Evolutionary conservation across 192 early-diverging fungal species (phyloP).

Genomic region (Backusella westeae): DNA sequence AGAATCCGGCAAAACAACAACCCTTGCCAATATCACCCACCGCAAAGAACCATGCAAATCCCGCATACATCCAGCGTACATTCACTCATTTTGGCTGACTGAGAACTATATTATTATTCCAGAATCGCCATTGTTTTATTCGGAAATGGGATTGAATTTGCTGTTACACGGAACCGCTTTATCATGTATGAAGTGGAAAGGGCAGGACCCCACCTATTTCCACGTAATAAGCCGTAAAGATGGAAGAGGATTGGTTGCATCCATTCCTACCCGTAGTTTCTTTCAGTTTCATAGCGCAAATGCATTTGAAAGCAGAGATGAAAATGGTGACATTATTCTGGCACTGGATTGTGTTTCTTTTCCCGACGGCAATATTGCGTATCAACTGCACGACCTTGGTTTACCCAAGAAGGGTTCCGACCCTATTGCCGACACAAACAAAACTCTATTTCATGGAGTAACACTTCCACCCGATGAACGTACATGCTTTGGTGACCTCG

Average conservation of each 20-base stretch:
- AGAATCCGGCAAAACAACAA: conserved; percentile 5
- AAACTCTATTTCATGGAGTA: not conserved
- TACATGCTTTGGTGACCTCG: conserved; percentile 6
- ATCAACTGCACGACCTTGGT: not conserved
- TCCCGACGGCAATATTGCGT: conserved; percentile 5
- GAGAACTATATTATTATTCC: conserved; percentile 57
- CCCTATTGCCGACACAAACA: not conserved
- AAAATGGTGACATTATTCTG: not conserved
- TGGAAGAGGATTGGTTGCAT: not conserved
- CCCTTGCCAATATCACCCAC: conserved; percentile 11
- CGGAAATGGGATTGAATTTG: not conserved
- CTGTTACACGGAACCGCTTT: not conserved
- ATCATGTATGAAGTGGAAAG: conserved; percentile 7
- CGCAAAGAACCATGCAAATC: not conserved
- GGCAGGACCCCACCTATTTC: not conserved
- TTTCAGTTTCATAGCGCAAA: conserved; percentile 11
- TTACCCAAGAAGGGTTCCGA: not conserved
- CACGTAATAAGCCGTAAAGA: conserved; percentile 1
- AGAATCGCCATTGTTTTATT: conserved; percentile 46
- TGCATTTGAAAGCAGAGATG: not conserved
- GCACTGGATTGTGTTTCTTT: conserved; percentile 6
- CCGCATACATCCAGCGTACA: conserved; percentile 35
- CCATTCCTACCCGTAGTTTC: not conserved
- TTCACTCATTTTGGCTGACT: conserved; percentile 53
- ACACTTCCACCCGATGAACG: not conserved